Evolutionary conservation across 2,329 filamentous ascomycete genomes (phyloP).

Genomic region (Aspergillus fijiensis): DNA sequence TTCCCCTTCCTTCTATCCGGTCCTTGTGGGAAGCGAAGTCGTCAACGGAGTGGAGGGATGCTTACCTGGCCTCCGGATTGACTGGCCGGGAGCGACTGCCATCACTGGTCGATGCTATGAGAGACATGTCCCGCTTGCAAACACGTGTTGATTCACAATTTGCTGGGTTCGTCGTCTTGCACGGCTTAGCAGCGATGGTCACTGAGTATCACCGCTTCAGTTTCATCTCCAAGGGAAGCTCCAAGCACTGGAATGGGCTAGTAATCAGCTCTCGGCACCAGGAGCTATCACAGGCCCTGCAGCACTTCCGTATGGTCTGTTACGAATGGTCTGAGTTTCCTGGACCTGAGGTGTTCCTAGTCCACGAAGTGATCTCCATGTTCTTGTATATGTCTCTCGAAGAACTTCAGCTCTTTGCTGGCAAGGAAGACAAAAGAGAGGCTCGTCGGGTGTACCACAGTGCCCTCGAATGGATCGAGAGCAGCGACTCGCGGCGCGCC

Average conservation of each 20-base stretch:
- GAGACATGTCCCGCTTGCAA: slow-evolving; percentile 56
- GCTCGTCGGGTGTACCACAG: slow-evolving; percentile 36
- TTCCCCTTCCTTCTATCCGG: slow-evolving; percentile 63
- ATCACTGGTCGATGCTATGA: slow-evolving; percentile 51
- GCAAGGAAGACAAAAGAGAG: slow-evolving; percentile 44
- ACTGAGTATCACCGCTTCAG: slow-evolving; percentile 61
- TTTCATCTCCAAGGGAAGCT: slow-evolving; percentile 46
- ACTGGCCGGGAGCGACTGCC: slow-evolving; percentile 34
- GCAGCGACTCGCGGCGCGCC: slow-evolving; percentile 41
- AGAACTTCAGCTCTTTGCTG: slow-evolving; percentile 45
- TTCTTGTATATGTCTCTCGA: slow-evolving; percentile 46
- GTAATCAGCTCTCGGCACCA: slow-evolving; percentile 59
- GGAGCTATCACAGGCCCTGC: slow-evolving; percentile 61
- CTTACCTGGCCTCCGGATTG: slow-evolving; percentile 49
- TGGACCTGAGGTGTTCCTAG: slow-evolving; percentile 31
- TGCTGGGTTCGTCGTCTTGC: slow-evolving; percentile 60
- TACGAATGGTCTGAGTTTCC: slow-evolving; percentile 19
- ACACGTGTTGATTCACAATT: slow-evolving; percentile 57
- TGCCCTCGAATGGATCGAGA: slow-evolving; percentile 39
- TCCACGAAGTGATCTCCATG: slow-evolving; percentile 36
- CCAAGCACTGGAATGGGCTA: slow-evolving; percentile 43
- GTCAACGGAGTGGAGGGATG: slow-evolving; percentile 63
- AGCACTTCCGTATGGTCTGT: slow-evolving; percentile 47
- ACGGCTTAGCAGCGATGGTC: slow-evolving; percentile 65
- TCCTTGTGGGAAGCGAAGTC: slow-evolving; percentile 66